These are phyloP conservation scores for Piper betle DNA, from an alignment of 164 flowering plant species.

Conservation along the genomic window DNA sequence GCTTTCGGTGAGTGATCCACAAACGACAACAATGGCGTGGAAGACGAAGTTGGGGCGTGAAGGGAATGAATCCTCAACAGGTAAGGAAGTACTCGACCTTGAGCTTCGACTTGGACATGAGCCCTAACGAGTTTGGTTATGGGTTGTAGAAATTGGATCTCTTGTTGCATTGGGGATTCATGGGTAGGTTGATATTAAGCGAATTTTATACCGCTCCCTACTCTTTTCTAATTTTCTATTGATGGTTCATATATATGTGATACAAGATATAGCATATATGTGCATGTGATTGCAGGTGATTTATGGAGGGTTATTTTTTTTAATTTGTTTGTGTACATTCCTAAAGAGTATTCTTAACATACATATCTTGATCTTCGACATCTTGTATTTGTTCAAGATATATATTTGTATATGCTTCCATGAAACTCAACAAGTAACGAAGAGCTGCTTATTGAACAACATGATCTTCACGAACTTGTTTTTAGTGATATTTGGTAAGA, in stretches of 20 bases:
- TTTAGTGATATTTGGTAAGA: too few species aligned
- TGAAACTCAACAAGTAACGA: too few species aligned
- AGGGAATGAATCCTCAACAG: conserved; percentile 3
- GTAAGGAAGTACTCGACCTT: conserved; percentile 23
- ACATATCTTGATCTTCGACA: too few species aligned
- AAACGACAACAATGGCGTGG: background rate
- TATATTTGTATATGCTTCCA: too few species aligned
- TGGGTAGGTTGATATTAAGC: background rate
- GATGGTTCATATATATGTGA: background rate
- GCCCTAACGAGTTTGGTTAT: conserved; percentile 7
- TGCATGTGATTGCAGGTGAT: background rate
- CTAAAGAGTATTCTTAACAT: too few species aligned
- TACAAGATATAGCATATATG: background rate
- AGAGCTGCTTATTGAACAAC: too few species aligned
- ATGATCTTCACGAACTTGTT: too few species aligned
- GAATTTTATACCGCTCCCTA: background rate
- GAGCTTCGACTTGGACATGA: conserved; percentile 46
- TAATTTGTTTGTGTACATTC: too few species aligned
- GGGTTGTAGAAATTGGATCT: too few species aligned
- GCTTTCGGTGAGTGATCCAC: background rate
- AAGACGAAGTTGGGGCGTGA: conserved; percentile 3
- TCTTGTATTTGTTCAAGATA: too few species aligned
- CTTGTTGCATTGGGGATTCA: background rate
- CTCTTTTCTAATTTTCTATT: background rate
- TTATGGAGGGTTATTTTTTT: background rate